Evolutionary conservation across 139 green algal genomes (phyloP).

Genomic region (Haematococcus lacustris): DNA sequence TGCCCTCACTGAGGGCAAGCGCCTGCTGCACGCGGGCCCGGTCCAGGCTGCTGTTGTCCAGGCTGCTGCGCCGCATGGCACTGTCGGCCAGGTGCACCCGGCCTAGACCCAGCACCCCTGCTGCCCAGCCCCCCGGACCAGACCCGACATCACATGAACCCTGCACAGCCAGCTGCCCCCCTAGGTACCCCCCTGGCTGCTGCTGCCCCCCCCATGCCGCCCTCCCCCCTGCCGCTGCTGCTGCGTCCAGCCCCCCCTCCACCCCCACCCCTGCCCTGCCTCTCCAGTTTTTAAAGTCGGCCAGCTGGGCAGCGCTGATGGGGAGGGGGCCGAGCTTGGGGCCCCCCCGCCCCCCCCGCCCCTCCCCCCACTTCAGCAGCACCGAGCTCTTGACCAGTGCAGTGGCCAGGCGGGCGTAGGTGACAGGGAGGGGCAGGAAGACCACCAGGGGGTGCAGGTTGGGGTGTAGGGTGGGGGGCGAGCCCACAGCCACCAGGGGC

Average conservation of each 20-base stretch:
- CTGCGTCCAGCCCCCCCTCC: neutral
- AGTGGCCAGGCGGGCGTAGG: slow-evolving; percentile 18
- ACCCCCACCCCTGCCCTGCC: too few relatives aligned
- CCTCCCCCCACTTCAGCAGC: slow-evolving; percentile 23
- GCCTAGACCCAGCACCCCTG: neutral
- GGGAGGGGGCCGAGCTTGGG: neutral
- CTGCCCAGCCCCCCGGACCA: neutral
- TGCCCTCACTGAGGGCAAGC: too few relatives aligned
- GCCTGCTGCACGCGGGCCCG: too few relatives aligned
- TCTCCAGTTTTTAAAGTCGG: slow-evolving; percentile 3
- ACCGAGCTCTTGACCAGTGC: slow-evolving; percentile 30
- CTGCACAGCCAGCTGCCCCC: slow-evolving; percentile 2
- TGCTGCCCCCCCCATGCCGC: neutral
- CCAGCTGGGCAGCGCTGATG: slow-evolving; percentile 10
- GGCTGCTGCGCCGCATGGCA: slow-evolving; percentile 35
- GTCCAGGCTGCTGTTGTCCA: slow-evolving; percentile 53
- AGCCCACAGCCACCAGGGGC: slow-evolving; percentile 50
- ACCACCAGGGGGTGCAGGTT: slow-evolving; percentile 39
- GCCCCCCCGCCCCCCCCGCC: neutral
- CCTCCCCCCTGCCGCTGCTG: neutral
- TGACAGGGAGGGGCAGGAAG: slow-evolving; percentile 10
- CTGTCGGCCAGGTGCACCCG: too few relatives aligned
- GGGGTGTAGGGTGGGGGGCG: slow-evolving; percentile 23
- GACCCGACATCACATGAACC: neutral
- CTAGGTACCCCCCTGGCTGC: neutral